These are phyloP conservation scores for Pichia sp. DNA, from an alignment of 1,139 yeast genomes.

Conservation along the genomic window DNA sequence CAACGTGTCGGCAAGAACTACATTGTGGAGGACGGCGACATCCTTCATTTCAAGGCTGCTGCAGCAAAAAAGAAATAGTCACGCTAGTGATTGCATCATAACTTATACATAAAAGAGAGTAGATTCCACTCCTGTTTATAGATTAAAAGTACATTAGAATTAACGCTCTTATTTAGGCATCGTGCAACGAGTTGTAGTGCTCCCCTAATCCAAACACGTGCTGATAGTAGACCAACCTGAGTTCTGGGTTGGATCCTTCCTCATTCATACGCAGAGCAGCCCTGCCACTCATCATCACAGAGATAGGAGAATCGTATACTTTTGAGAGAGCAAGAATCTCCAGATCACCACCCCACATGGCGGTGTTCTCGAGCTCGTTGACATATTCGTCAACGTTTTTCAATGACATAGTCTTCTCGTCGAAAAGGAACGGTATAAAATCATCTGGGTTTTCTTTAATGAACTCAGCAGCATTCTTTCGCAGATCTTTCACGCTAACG, in stretches of 20 bases:
- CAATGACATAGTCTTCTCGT: slow-evolving; percentile 62
- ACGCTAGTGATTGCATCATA: slow-evolving; percentile 2
- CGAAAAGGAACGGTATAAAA: slow-evolving; percentile 77
- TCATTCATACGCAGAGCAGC: slow-evolving; percentile 60
- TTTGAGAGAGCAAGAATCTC: slow-evolving; percentile 79
- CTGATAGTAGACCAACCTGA: slow-evolving; percentile 75
- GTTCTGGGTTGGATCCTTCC: slow-evolving; percentile 43
- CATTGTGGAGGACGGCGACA: slow-evolving; percentile 73
- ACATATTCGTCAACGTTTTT: slow-evolving; percentile 69
- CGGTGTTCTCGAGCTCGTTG: slow-evolving; percentile 60
- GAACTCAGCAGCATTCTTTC: slow-evolving; percentile 63
- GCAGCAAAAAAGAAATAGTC: slow-evolving; percentile 28
- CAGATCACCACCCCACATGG: slow-evolving; percentile 96
- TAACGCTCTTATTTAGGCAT: slow-evolving; percentile 26
- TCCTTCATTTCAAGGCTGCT: slow-evolving; percentile 57
- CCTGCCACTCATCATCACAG: slow-evolving; percentile 73
- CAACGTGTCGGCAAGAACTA: slow-evolving; percentile 44
- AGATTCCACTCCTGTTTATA: not conserved
- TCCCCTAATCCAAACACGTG: slow-evolving; percentile 90
- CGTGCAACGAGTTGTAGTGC: slow-evolving; percentile 84
- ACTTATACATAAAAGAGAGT: not conserved
- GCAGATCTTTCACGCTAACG: slow-evolving; percentile 48
- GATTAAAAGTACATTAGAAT: not conserved
- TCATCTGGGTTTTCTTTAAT: slow-evolving; percentile 63
- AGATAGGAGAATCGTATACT: slow-evolving; percentile 65